A percentile compares a stretch with the other conserved stretches of the same genome.
Conservation (phyloP, 148 eudicot species). For the Agrostemma githago region DNA sequence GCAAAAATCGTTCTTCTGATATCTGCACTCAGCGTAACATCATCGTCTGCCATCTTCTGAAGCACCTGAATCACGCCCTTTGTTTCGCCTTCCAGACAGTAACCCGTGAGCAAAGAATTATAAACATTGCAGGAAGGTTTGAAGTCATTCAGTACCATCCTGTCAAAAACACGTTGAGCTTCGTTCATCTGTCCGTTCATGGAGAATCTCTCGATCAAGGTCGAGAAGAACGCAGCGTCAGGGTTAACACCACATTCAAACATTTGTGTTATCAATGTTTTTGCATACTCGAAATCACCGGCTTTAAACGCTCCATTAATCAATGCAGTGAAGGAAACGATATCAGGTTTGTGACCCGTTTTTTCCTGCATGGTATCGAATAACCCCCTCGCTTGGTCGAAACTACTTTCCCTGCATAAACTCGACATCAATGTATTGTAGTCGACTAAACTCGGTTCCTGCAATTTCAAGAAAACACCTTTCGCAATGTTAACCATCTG, state of each 20-base stretch:
- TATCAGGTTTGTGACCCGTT: slow-evolving; percentile 42
- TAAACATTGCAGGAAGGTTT: slow-evolving; percentile 42
- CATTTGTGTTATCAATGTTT: slow-evolving; percentile 50
- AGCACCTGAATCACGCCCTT: slow-evolving; percentile 59
- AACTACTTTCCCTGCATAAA: slow-evolving; percentile 55
- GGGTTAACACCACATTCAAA: slow-evolving; percentile 52
- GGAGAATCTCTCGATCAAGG: slow-evolving; percentile 47
- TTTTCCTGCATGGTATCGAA: slow-evolving; percentile 47
- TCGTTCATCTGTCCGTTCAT: slow-evolving; percentile 55
- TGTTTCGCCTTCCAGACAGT: slow-evolving; percentile 38
- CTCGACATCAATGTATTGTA: slow-evolving; percentile 55
- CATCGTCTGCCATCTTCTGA: slow-evolving; percentile 55
- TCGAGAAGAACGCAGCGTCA: slow-evolving; percentile 44
- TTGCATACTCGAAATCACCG: slow-evolving; percentile 48
- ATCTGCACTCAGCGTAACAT: slow-evolving; percentile 48
- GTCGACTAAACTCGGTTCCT: slow-evolving; percentile 35
- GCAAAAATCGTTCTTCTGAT: slow-evolving; percentile 44
- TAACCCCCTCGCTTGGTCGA: slow-evolving; percentile 56
- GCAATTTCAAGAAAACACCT: slow-evolving; percentile 59
- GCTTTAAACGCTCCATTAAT: slow-evolving; percentile 49
- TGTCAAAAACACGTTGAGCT: slow-evolving; percentile 48
- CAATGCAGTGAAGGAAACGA: slow-evolving; percentile 46
- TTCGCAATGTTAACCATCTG: slow-evolving; percentile 59
- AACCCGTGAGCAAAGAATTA: slow-evolving; percentile 54
- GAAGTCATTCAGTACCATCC: slow-evolving; percentile 63